phyloP scores from a whole-genome alignment of 2,329 filamentous ascomycete genomes.

The Aquanectria penicillioides region DNA sequence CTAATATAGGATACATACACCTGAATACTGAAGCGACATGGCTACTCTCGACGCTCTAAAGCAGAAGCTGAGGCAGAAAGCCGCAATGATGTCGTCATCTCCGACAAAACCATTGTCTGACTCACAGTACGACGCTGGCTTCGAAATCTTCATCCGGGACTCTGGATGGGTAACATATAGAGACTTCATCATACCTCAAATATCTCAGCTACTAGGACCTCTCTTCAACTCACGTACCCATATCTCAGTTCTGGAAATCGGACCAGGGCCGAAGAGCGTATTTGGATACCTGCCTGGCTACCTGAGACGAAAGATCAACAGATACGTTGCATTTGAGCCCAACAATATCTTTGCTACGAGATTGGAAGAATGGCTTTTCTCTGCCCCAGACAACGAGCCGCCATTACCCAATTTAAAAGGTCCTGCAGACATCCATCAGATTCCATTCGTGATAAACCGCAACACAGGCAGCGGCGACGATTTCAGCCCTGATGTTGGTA shows the following conservation, averaged over 20 bases:
- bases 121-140: slow-evolving; percentile 59
- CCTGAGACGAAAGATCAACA: slow-evolving; percentile 55
- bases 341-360: slow-evolving; percentile 55
- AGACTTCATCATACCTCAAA: slow-evolving; percentile 62
- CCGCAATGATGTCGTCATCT: slow-evolving; percentile 35
- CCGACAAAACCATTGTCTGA: slow-evolving; percentile 53
- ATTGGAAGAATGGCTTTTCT: slow-evolving; percentile 55
- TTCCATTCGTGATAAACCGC: slow-evolving; percentile 50
- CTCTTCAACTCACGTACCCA: slow-evolving; percentile 51
- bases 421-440: slow-evolving; percentile 50
- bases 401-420: slow-evolving; percentile 54
- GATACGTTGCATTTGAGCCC: slow-evolving; percentile 65
- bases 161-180: slow-evolving; percentile 53
- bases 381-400: slow-evolving; percentile 37
- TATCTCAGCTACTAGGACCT: slow-evolving; percentile 52
- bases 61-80: slow-evolving; percentile 48
- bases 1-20: too few relatives aligned
- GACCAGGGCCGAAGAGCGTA: slow-evolving; percentile 66
- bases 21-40: too few relatives aligned
- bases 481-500: slow-evolving; percentile 42
- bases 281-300: slow-evolving; percentile 57
- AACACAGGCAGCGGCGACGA: slow-evolving; percentile 29
- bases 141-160: slow-evolving; percentile 52
- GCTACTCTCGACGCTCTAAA: slow-evolving; percentile 55
- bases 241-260: slow-evolving; percentile 68